Percentiles rank a stretch among this genome's conserved stretches.
Conservation (phyloP, 2,329 filamentous ascomycete genomes). For the Aspergillus candidus region DNA sequence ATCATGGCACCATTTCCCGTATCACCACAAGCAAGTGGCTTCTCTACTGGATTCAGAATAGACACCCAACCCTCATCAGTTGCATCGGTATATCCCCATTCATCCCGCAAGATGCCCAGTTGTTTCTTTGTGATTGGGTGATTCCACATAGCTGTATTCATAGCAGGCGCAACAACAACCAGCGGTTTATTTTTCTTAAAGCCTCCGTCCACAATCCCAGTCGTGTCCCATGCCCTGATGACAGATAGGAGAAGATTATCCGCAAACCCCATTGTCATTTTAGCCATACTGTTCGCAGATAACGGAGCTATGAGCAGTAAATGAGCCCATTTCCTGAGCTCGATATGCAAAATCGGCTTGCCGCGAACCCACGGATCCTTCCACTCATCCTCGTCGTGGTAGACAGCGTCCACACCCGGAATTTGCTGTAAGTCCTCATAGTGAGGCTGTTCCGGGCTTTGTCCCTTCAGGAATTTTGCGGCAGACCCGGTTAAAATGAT, state of each 20-base stretch:
- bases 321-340: constrained; percentile 76
- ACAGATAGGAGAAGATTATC: constrained; percentile 70
- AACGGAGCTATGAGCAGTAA: constrained; percentile 74
- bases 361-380: constrained; percentile 67
- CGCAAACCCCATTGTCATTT: constrained; percentile 69
- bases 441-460: constrained; percentile 69
- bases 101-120: constrained; percentile 60
- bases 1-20: constrained; percentile 76
- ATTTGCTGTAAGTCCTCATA: constrained; percentile 54
- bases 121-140: constrained; percentile 76
- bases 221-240: constrained; percentile 80
- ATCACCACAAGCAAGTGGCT: constrained; percentile 79
- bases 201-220: constrained; percentile 50
- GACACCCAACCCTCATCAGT: constrained; percentile 55
- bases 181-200: constrained; percentile 46
- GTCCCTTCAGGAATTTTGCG: constrained; percentile 67
- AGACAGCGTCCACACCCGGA: constrained; percentile 72
- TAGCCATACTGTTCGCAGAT: constrained; percentile 79
- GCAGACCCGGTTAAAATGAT: constrained; percentile 73
- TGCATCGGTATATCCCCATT: constrained; percentile 58
- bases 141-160: constrained; percentile 88
- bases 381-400: constrained; percentile 86
- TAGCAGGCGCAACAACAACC: constrained; percentile 71
- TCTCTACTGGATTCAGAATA: constrained; percentile 66
- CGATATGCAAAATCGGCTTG: constrained; percentile 81